Conservation (phyloP, 2,329 filamentous ascomycete species). For the Pestalotiopsis sp. region DNA sequence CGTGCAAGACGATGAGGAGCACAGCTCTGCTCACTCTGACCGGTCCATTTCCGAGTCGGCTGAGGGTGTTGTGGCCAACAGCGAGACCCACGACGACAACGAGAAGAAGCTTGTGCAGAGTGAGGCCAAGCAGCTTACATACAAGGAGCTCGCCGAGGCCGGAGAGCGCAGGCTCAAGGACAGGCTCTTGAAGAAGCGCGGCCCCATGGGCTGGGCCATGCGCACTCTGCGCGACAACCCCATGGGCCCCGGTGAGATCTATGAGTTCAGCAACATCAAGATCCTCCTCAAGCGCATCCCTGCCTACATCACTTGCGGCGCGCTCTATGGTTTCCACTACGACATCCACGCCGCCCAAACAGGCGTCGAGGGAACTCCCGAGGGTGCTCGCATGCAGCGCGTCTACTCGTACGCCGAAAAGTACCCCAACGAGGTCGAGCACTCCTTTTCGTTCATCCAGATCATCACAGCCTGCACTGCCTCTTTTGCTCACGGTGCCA, state of each 20-base stretch:
- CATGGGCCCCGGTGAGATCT: constrained; percentile 71
- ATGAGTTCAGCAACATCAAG: constrained; percentile 73
- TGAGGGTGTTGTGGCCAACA: neutral
- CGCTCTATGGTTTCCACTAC: constrained; percentile 77
- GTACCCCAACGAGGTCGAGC: constrained; percentile 72
- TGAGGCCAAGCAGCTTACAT: constrained; percentile 56
- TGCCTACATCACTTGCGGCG: constrained; percentile 63
- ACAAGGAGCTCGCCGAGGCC: constrained; percentile 63
- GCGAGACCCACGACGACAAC: constrained; percentile 26
- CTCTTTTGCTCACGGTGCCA: constrained; percentile 76
- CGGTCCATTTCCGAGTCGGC: constrained; percentile 30
- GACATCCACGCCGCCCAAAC: constrained; percentile 79
- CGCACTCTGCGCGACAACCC: constrained; percentile 74
- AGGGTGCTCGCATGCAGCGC: constrained; percentile 70
- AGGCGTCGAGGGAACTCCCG: constrained; percentile 71
- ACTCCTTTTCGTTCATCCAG: constrained; percentile 69
- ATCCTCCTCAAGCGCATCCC: constrained; percentile 67
- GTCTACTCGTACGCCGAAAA: constrained; percentile 67
- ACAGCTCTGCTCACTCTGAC: constrained; percentile 25
- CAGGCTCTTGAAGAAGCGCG: constrained; percentile 62
- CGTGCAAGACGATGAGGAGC: constrained; percentile 64
- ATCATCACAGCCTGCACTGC: constrained; percentile 71
- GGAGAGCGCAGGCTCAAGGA: constrained; percentile 62
- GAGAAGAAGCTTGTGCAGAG: constrained; percentile 47
- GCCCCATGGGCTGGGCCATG: constrained; percentile 84